Base-by-base conservation (phyloP, 2,329 filamentous ascomycete species). In the Didymella sp. region DNA sequence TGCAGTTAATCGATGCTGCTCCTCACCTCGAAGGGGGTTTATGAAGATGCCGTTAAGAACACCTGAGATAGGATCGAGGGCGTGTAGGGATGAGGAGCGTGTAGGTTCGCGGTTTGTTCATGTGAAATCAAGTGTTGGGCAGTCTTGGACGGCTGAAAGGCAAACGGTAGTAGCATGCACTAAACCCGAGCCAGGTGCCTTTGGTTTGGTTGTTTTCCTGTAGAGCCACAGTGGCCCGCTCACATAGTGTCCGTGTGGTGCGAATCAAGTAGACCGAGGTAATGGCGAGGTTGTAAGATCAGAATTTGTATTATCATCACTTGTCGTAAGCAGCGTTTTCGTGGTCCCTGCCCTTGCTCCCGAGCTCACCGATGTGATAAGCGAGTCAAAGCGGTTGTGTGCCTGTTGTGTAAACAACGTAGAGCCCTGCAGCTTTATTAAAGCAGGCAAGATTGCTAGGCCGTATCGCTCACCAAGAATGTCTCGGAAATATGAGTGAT, bases 401-500 rank as follows among this genome's bases (percentile, higher is more conserved):
- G 24, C 24, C 25, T 25, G 19, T 41, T 30, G 19, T 45, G 42
- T 11, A 22, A 7, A 27, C 4, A 24, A 13, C 21, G 22, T 17
- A 17, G 24, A 17, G 6, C 24, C 24, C 12, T n/a, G 47, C 11
- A 56, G 22, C 11, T 25, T 38, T 21, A 27, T 31, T 5, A 51
- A 30, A 7, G 22, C 37, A 4, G 54, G 48, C 17, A 47, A 17
- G 11, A 56, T 17, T 13, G 7, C 17, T 5, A 3, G 21, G 11
- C 35, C 33, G 43, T 56, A 56, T 17, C 43, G 47, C 0, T 46
- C 13, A 11, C 54, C 48, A 0, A 56, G 37, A 3, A 56, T 56
- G 1, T 56, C 48, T 9, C 24, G 27, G 6, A 56, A 56, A 13
- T 51, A 51, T 7, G 47, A 43, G 19, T 56, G 54, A 12, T 56